Evolutionary conservation across 2,329 filamentous ascomycete genomes (phyloP), one percentile per base, ranked within the genome.

Genomic region (Microcyclospora tardicrescens): DNA sequence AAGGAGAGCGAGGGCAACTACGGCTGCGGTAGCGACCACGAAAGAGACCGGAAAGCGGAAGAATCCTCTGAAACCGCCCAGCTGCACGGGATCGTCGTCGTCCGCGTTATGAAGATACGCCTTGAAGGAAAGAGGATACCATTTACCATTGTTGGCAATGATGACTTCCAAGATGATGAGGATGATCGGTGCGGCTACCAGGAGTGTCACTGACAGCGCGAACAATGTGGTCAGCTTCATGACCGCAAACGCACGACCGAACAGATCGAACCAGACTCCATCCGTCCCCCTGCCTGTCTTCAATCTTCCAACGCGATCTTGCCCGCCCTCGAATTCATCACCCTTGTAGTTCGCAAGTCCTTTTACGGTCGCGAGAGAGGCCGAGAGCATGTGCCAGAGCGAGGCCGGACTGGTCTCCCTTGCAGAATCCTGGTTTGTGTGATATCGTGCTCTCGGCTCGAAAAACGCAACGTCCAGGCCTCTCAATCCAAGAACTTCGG

Each of bases 341-440:
- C 75, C 78, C 1, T 72, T 76, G 48, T 84, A 75, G 11, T 75
- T 73, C 0, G 84, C 79, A 33, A 96, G 68, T 1, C 69, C 69
- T 51, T 79, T 70, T 15, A 84, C 76, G 0, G 87, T 91, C 6
- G 78, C 74, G 16, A 95, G 63, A 5, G 86, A 77, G 11, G 79
- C 79, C 29, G 84, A 93, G 29, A 98, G 69, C 91, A 98, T 96
- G 59, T 96, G 87, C 87, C 87, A 96, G 14, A 96, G 61, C 2
- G 75, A 77, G 36, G 72, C 66, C 10, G 61, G 52, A n/a, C 77
- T 81, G 0, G 86, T 81, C 60, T 95, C 85, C 30, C 75, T 75
- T 2, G 79, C 70, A 55, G 93, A 84, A 57, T 98, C 91, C 54
- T 94, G 77, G 43, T 84, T 73, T 0, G 89, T 96, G 57, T 98